phyloP scores from a whole-genome alignment of 2,329 filamentous ascomycete genomes.

The Nigrograna mackinnonii region DNA sequence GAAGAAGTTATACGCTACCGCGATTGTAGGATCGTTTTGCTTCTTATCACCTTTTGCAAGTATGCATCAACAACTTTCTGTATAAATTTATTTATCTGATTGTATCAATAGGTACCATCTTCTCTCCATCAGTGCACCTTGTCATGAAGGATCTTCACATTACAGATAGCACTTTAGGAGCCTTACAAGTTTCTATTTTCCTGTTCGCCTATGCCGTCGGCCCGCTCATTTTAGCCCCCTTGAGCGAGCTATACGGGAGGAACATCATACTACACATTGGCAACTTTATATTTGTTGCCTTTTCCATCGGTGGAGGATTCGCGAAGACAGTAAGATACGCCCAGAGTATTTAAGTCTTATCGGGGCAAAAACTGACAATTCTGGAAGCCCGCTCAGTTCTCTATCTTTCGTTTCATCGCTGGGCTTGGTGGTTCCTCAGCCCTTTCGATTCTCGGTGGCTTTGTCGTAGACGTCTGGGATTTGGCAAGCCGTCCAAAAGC shows the following conservation, averaged over 20 bases:
- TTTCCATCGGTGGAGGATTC: conserved; percentile 28
- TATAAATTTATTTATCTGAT: neutral
- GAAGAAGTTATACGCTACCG: conserved; percentile 10
- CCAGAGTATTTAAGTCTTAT: neutral
- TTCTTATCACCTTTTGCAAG: conserved; percentile 14
- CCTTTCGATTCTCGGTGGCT: conserved; percentile 25
- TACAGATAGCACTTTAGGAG: conserved; percentile 13
- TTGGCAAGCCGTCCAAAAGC: conserved; percentile 12
- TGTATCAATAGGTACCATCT: conserved; percentile 18
- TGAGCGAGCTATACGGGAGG: conserved; percentile 28
- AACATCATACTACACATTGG: conserved; percentile 18
- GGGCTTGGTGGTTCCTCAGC: conserved; percentile 29
- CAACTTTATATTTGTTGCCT: conserved; percentile 26
- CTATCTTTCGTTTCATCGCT: conserved; percentile 25
- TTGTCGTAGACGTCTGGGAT: conserved; percentile 52
- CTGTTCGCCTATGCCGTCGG: conserved; percentile 32
- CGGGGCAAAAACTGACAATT: neutral
- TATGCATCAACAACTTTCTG: too few relatives aligned
- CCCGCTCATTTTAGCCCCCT: conserved; percentile 27
- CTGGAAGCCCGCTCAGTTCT: conserved; percentile 19
- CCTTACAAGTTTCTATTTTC: conserved; percentile 29
- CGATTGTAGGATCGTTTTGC: conserved; percentile 8
- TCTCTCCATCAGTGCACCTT: conserved; percentile 25
- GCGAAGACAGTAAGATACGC: conserved; percentile 8
- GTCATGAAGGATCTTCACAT: conserved; percentile 24